Evolutionary conservation across 257 asterid species (phyloP), one percentile per base, ranked within the genome.

Genomic region (Apocynum venetum): DNA sequence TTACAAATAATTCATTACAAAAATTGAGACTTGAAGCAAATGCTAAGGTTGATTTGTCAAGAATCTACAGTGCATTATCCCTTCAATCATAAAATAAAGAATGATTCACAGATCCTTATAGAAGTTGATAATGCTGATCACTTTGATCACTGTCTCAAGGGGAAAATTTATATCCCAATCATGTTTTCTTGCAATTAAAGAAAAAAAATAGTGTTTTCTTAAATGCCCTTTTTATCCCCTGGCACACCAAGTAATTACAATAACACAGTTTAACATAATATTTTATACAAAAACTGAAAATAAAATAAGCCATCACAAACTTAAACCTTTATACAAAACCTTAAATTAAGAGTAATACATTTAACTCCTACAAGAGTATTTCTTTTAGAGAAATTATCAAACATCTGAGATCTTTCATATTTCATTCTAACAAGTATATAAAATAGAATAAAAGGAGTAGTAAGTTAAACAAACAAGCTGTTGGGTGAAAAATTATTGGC

Each of bases 401-500:
- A 65, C 20, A 48, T 0, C 4, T 66, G 15, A 65, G 31, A 25
- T 25, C 31, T 25, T 25, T 25, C 31, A 25, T 25, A 25, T 8
- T 68, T 47, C 41, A 3, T 8, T 10, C 0, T 6, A 65, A 20
- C 20, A 0, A 25, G 7, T 20, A 47, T 1, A 25, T 47, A 36
- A 31, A 11, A 72, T 5, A 72, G 40, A 48, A 15, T 35, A 8
- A 1, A 40, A 41, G 5, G 20, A 12, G 1, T 17, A 41, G 40
- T 55, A 20, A 56, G 49, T 73, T 43, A 20, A 53, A 12, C 55
- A 38, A 73, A 4, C 67, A 35, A 43, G 55, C 44, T 4, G 44
- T 57, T 43, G 65, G 57, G 60, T 12, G 13, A 35, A 64, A 79
- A 74, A 44, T 44, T 53, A 4, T 71, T 51, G 81, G 53, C 73